phyloP scores from a whole-genome alignment of 179 eudicot genomes.

The Camellia oleifera region DNA sequence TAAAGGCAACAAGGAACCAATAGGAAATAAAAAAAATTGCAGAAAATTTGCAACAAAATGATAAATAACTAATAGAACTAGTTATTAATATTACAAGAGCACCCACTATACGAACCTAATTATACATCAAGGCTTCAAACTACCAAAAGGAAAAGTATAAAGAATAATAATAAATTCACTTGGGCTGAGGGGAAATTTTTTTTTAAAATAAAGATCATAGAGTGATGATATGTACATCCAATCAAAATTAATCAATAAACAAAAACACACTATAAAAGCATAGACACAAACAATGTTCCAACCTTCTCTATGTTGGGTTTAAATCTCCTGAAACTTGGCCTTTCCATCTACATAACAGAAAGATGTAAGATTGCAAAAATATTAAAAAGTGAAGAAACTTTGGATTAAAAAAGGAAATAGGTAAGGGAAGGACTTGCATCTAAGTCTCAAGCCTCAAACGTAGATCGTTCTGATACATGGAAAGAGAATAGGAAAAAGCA shows the following conservation, averaged over 20 bases:
- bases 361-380: neutral
- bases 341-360: constrained; percentile 68
- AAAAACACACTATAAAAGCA: constrained; percentile 9
- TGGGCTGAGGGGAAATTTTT: neutral
- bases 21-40: too few species aligned
- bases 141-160: constrained; percentile 1
- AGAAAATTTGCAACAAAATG: neutral
- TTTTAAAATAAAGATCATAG: neutral
- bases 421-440: too few species aligned
- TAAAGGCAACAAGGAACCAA: too few species aligned
- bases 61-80: neutral
- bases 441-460: too few species aligned
- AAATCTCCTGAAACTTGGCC: constrained; percentile 71
- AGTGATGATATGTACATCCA: constrained; percentile 18
- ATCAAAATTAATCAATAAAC: constrained; percentile 17
- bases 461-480: too few species aligned
- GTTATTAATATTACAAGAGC: neutral
- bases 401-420: too few species aligned
- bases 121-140: constrained; percentile 12
- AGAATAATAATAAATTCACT: constrained; percentile 4
- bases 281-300: constrained; percentile 4
- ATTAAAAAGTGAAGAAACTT: neutral
- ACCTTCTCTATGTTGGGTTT: constrained; percentile 30
- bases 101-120: constrained; percentile 8
- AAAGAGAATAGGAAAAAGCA: too few species aligned